Evolutionary conservation across 2,329 filamentous ascomycete species (phyloP).

Genomic region (Juglanconis juglandina): DNA sequence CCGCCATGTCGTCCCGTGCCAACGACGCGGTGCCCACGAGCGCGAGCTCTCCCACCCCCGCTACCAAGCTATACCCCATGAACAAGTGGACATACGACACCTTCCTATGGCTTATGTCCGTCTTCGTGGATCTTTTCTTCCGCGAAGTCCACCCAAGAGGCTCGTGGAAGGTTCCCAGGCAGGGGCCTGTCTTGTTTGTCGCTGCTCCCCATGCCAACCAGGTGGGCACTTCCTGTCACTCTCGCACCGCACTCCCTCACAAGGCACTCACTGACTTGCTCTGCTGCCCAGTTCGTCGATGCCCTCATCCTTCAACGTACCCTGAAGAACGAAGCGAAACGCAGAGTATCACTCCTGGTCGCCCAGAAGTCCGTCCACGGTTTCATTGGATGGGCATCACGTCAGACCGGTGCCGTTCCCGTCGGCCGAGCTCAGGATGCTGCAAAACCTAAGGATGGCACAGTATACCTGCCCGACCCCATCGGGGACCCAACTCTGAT

Average conservation of each 20-base stretch:
- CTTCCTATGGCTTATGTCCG: slow-evolving; percentile 72
- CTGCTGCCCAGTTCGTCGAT: slow-evolving; percentile 73
- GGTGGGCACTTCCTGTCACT: slow-evolving; percentile 42
- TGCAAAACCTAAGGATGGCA: slow-evolving; percentile 74
- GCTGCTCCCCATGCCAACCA: slow-evolving; percentile 96
- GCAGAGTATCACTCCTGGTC: slow-evolving; percentile 87
- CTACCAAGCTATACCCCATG: slow-evolving; percentile 64
- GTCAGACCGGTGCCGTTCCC: slow-evolving; percentile 84
- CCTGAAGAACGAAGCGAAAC: slow-evolving; percentile 78
- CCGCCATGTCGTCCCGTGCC: too few species aligned
- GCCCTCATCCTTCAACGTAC: slow-evolving; percentile 90
- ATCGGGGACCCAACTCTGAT: slow-evolving; percentile 79
- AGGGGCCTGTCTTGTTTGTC: slow-evolving; percentile 89
- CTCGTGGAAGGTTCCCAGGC: slow-evolving; percentile 88
- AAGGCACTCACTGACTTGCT: slow-evolving; percentile 4
- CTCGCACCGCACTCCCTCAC: slow-evolving; percentile 1
- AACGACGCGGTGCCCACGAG: slow-evolving; percentile 26
- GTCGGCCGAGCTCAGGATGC: slow-evolving; percentile 88
- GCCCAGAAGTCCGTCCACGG: slow-evolving; percentile 93
- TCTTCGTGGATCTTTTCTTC: slow-evolving; percentile 95
- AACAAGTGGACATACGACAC: slow-evolving; percentile 73
- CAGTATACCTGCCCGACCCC: slow-evolving; percentile 85
- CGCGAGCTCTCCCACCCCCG: slow-evolving; percentile 24
- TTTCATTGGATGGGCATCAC: slow-evolving; percentile 85
- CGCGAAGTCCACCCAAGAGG: slow-evolving; percentile 93